These are phyloP conservation scores for Penicillium hesseltinei DNA, from an alignment of 2,329 filamentous ascomycete genomes.

Conservation along the genomic window DNA sequence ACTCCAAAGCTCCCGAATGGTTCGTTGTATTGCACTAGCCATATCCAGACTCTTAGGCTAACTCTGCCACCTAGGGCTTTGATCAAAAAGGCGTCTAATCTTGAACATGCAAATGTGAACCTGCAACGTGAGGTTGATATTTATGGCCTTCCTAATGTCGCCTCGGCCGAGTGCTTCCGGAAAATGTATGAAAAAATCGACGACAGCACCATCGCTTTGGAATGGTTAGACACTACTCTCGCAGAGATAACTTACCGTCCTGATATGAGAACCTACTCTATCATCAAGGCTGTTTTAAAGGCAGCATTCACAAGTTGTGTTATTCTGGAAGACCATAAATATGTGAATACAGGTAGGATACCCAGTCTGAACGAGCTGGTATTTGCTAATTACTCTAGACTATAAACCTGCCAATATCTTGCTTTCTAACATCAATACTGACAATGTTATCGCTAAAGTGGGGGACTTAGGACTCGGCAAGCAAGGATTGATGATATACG, in stretches of 20 bases:
- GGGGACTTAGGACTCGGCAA: not conserved
- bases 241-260: not conserved
- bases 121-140: not conserved
- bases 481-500: not conserved
- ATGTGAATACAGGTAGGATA: not conserved
- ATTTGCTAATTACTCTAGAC: not conserved
- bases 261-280: not conserved
- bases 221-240: not conserved
- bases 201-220: not conserved
- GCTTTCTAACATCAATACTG: not conserved
- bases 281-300: not conserved
- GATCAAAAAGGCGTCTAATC: not conserved
- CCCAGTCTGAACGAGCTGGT: not conserved
- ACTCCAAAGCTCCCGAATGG: not conserved
- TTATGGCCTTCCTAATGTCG: not conserved
- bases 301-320: not conserved
- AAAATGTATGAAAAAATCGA: not conserved
- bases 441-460: not conserved
- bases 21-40: not conserved
- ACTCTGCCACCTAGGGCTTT: not conserved
- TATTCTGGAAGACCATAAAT: not conserved
- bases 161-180: not conserved
- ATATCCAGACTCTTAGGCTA: not conserved
- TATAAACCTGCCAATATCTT: not conserved
- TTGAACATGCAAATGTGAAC: not conserved